Base-by-base conservation (phyloP, 768 basidiomycete genomes). In the Mycena alexandri region DNA sequence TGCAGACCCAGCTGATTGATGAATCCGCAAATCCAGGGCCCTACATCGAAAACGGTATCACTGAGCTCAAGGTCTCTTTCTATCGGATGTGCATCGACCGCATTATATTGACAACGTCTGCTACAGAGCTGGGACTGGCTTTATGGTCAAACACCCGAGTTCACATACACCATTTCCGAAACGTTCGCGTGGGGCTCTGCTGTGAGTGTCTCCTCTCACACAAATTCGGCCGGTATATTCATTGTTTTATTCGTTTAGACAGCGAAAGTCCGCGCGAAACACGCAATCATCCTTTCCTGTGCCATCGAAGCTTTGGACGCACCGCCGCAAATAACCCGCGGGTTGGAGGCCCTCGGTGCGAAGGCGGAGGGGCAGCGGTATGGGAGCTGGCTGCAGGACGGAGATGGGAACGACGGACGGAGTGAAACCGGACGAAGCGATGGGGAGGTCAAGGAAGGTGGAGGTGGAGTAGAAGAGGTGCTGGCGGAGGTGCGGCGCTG, bases 111-210 rank as follows among this genome's bases (percentile, higher is more conserved):
- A 59, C 22, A n/a, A 14, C n/a, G 14, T 55, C 25, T 22, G 29
- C 16, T 42, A 14, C 72, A 96, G 96, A 90, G 86, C 38, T 98
- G 98, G 98, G 86, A 94, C 22, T 99, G 96, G 95, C 82, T 86
- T 16, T 98, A 89, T 73, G 97, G 96, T 0, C 93, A 96, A 75
- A 97, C 96, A 13, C 67, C 67, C 46, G 93, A 97, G 75, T 99
- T 99, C 76, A 91, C 89, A 9, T 93, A 94, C 73, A 82, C 81
- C 3, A 50, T 87, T 14, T 57, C 72, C 5, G 74, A 75, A 25
- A 62, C 75, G n/a, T 90, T 90, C 67, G 51, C 73, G 5, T 89
- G 88, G 87, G 89, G 87, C 12, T 73, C 78, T 36, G 77, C 84
- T 29, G 89, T 89, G 70, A 60, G 79, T 78, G 43, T 44, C 63